Evolutionary conservation across 352 stramenopile genomes (phyloP).

Genomic region (Albugo candida): DNA sequence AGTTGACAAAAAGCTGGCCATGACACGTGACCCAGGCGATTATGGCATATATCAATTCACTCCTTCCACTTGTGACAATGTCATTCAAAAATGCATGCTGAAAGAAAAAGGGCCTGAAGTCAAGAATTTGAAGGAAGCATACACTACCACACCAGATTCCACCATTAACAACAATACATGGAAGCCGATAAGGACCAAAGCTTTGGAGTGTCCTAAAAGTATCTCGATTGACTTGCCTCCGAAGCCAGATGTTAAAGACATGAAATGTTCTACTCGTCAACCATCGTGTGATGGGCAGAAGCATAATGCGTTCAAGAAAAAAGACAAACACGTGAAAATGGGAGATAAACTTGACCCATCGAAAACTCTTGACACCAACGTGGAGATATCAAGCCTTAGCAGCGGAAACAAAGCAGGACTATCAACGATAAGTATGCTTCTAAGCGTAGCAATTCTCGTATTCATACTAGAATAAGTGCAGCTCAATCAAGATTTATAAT

Average conservation of each 20-base stretch:
- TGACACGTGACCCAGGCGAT: conserved; percentile 23
- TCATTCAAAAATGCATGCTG: conserved; percentile 8
- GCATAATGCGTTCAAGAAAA: conserved; percentile 31
- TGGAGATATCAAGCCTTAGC: background rate
- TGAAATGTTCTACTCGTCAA: conserved; percentile 27
- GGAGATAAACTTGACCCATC: background rate
- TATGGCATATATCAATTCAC: conserved; percentile 55
- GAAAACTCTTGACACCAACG: background rate
- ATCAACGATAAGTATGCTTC: no score
- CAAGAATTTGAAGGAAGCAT: conserved; percentile 47
- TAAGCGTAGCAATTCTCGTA: no score
- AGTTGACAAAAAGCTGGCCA: no score
- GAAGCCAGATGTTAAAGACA: conserved; percentile 17
- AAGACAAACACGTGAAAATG: background rate
- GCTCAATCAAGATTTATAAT: no score
- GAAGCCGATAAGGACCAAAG: conserved; percentile 14
- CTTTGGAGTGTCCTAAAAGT: conserved; percentile 16
- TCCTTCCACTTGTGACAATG: conserved; percentile 33
- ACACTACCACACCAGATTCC: conserved; percentile 40
- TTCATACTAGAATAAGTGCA: no score
- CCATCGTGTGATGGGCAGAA: conserved; percentile 31
- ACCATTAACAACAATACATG: conserved; percentile 22
- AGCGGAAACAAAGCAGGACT: background rate
- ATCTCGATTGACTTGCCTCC: conserved; percentile 21
- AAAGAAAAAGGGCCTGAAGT: conserved; percentile 45